phyloP scores from a whole-genome alignment of 2,329 filamentous ascomycete genomes.

The Nemania bipapillata region DNA sequence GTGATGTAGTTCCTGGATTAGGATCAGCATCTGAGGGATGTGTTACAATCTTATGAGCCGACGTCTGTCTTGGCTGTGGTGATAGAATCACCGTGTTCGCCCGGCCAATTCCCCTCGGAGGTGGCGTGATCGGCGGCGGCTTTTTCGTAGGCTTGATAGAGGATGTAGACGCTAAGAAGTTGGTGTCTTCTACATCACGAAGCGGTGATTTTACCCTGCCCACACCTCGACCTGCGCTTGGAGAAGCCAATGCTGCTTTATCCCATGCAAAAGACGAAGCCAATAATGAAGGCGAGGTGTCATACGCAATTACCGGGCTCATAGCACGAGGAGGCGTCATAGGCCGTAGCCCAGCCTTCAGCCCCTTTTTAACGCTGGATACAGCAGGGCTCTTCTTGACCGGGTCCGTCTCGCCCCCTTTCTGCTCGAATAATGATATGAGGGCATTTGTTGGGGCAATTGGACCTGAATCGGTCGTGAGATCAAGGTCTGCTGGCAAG shows the following conservation, averaged over 20 bases:
- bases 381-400: conserved; percentile 43
- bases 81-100: conserved; percentile 45
- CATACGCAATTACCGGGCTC: conserved; percentile 45
- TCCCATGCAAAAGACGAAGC: conserved; percentile 41
- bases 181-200: conserved; percentile 13
- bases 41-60: conserved; percentile 44
- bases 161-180: conserved; percentile 21
- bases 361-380: conserved; percentile 50
- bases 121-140: conserved; percentile 42
- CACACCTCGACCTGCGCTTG: conserved; percentile 20
- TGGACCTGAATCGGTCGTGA: conserved; percentile 64
- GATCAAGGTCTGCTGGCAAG: conserved; percentile 51
- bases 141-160: conserved; percentile 36
- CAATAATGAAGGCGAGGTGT: conserved; percentile 43
- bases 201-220: conserved; percentile 5
- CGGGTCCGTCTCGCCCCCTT: conserved; percentile 45
- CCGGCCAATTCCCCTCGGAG: conserved; percentile 39
- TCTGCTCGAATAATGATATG: conserved; percentile 75
- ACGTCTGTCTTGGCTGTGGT: conserved; percentile 45
- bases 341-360: conserved; percentile 45
- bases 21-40: conserved; percentile 26
- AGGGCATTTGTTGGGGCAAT: conserved; percentile 72
- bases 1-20: conserved; percentile 25
- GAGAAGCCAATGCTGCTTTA: conserved; percentile 35
- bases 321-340: conserved; percentile 51